A percentile compares a stretch with the other conserved stretches of the same genome.
Conservation (phyloP, 2,329 filamentous ascomycete genomes). For the Periconia sp. region DNA sequence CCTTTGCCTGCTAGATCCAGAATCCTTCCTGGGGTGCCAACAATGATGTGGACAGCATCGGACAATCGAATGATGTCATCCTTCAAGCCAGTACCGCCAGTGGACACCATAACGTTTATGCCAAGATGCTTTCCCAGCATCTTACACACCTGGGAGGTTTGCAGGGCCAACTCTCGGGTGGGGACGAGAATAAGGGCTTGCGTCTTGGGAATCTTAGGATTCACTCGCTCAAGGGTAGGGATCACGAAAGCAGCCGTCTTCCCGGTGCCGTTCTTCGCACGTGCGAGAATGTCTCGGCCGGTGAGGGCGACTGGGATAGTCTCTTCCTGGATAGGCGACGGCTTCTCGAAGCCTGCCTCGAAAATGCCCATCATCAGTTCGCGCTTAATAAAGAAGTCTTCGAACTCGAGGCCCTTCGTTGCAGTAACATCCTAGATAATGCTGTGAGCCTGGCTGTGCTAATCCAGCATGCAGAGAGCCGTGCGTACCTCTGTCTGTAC, state of each 20-base stretch:
- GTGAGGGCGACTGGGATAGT: conserved; percentile 96
- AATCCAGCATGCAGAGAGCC: conserved; percentile 1
- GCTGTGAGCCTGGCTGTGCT: conserved; percentile 11
- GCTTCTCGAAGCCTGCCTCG: conserved; percentile 98
- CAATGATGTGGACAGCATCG: conserved; percentile 95
- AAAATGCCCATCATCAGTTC: conserved; percentile 99
- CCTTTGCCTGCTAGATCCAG: conserved; percentile 95
- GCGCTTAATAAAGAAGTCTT: conserved; percentile 94
- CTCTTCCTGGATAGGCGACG: conserved; percentile 98
- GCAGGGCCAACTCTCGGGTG: conserved; percentile 93
- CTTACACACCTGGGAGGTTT: conserved; percentile 99
- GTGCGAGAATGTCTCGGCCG: conserved; percentile 90
- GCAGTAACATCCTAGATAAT: conserved; percentile 87
- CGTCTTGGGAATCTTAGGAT: conserved; percentile 94
- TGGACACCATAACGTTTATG: conserved; percentile 99
- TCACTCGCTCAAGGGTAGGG: conserved; percentile 91
- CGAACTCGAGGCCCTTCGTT: conserved; percentile 96
- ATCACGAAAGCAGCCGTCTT: conserved; percentile 99
- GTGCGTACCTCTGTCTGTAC: conserved; percentile 76
- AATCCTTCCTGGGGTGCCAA: conserved; percentile 95
- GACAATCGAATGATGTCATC: conserved; percentile 96
- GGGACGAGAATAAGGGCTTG: conserved; percentile 96
- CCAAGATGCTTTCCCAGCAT: conserved; percentile 95
- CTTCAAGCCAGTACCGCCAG: conserved; percentile 90
- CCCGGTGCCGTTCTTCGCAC: conserved; percentile 97